These are phyloP conservation scores for Populus deltoides DNA, from an alignment of 345 rosid species.

Conservation along the genomic window DNA sequence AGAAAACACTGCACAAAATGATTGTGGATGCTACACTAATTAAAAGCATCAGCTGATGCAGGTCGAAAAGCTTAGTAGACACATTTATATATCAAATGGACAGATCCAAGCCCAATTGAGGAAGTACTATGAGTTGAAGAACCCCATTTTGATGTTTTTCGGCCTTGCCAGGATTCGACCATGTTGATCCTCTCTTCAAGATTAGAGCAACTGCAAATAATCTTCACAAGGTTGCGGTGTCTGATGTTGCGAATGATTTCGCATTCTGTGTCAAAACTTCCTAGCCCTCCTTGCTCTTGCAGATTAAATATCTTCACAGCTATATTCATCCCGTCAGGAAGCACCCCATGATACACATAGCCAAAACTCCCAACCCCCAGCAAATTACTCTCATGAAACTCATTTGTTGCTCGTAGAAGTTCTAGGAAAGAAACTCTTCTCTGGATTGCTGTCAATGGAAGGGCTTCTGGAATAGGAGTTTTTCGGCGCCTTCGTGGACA, in stretches of 20 bases:
- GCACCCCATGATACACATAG: background rate
- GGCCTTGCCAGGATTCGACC: background rate
- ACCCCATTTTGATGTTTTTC: background rate
- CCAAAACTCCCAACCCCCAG: conserved; percentile 1
- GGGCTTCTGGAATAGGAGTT: background rate
- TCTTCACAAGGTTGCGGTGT: conserved; percentile 11
- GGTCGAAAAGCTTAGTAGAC: no score
- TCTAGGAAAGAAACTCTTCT: conserved; percentile 1
- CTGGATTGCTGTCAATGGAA: background rate
- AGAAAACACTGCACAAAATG: no score
- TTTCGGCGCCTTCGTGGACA: background rate
- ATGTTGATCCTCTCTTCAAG: conserved; percentile 8
- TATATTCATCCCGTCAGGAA: background rate
- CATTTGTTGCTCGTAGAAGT: conserved; percentile 12
- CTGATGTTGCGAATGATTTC: background rate
- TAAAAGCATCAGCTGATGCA: no score
- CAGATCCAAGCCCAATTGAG: no score
- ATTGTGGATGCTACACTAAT: no score
- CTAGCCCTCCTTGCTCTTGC: background rate
- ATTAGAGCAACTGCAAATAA: conserved; percentile 3
- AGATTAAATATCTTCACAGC: conserved; percentile 1
- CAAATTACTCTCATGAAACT: conserved; percentile 8
- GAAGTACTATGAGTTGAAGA: background rate
- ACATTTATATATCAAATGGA: no score
- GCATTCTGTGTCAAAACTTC: background rate